These are phyloP conservation scores for Leucocoprinus sp. DNA, from an alignment of 768 basidiomycete genomes.

Conservation along the genomic window DNA sequence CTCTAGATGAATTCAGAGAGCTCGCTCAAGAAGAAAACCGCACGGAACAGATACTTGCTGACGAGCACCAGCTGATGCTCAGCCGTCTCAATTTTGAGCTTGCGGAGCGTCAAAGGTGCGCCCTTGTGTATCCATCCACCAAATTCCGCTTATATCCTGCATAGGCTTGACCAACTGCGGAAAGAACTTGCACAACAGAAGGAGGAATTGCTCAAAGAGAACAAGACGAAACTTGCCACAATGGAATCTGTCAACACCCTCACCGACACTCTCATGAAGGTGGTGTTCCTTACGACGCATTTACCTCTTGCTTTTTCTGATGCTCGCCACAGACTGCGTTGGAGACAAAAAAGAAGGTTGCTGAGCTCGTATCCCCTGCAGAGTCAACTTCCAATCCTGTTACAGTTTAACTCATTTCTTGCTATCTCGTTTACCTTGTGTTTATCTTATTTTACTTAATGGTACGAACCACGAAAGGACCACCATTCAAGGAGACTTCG, in stretches of 20 bases:
- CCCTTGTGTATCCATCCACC: conserved; percentile 9
- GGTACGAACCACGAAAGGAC: conserved; percentile 12
- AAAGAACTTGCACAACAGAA: conserved; percentile 64
- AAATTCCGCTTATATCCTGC: not conserved
- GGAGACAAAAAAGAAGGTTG: conserved; percentile 70
- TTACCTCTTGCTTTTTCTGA: conserved; percentile 6
- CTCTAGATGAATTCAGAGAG: conserved; percentile 55
- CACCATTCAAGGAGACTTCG: not conserved
- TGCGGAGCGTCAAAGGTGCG: conserved; percentile 78
- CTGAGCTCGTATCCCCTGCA: conserved; percentile 41
- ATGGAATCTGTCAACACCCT: conserved; percentile 75
- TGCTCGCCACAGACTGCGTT: conserved; percentile 43
- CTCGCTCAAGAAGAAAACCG: conserved; percentile 65
- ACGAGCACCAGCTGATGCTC: conserved; percentile 82
- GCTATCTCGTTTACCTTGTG: conserved; percentile 5
- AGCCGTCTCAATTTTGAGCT: conserved; percentile 84
- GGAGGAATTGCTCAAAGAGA: conserved; percentile 74
- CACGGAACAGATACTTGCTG: conserved; percentile 48
- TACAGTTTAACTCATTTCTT: not conserved
- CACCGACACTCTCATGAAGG: conserved; percentile 73
- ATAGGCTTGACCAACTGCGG: conserved; percentile 63
- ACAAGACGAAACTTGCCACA: conserved; percentile 60
- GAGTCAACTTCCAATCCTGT: conserved; percentile 19
- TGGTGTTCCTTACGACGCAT: conserved; percentile 19
- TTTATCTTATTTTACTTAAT: conserved; percentile 19